These are phyloP conservation scores for Pseudocercospora pini-densiflorae DNA, from an alignment of 2,329 filamentous ascomycete genomes.

Conservation along the genomic window DNA sequence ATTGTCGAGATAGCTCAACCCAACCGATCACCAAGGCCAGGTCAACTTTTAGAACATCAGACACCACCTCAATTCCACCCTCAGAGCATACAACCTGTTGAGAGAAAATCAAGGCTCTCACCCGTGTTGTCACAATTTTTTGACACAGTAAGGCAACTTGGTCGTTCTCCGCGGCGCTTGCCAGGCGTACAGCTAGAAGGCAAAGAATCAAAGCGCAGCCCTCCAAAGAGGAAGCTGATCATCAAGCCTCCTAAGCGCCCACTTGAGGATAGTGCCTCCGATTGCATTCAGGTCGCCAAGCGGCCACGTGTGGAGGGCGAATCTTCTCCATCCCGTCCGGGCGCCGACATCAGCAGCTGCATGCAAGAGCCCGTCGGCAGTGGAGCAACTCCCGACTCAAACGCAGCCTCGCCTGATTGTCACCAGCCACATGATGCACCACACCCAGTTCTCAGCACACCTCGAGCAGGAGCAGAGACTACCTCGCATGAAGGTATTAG, in stretches of 20 bases:
- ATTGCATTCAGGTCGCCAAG: background rate
- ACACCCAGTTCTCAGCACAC: background rate
- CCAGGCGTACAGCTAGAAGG: background rate
- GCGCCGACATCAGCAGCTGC: background rate
- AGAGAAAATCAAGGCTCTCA: background rate
- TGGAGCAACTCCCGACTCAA: background rate
- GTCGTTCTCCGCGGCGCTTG: background rate
- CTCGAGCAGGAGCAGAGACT: background rate
- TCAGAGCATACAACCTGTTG: background rate
- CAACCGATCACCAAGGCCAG: background rate
- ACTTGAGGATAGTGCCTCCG: background rate
- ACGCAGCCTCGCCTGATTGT: background rate
- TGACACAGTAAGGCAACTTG: background rate
- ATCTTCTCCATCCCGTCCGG: background rate
- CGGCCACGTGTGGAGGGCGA: background rate
- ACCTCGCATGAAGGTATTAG: background rate
- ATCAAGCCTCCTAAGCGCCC: background rate
- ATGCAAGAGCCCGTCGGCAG: slow-evolving; percentile 1
- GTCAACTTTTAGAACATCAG: background rate
- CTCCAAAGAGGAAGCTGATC: background rate
- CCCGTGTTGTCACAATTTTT: background rate
- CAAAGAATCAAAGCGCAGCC: background rate
- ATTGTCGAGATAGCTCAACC: background rate
- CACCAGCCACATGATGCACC: background rate
- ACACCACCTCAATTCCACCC: background rate